Evolutionary conservation across 306 rosid genomes (phyloP).

Genomic region (Glycyrrhiza uralensis): DNA sequence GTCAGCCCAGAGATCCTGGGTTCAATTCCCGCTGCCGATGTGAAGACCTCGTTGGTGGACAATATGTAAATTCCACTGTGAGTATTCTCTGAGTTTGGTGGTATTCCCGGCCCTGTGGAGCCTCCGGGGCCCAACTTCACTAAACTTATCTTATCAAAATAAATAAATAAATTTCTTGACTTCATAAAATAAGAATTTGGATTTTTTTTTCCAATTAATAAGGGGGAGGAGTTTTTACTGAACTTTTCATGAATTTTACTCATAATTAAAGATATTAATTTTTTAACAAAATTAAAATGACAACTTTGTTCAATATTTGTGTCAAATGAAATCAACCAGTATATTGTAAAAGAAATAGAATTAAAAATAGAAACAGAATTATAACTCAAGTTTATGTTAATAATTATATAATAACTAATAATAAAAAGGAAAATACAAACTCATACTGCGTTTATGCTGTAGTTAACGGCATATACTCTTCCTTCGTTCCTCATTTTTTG

Average conservation of each 20-base stretch:
- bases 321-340: too few species aligned
- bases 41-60: too few species aligned
- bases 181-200: background rate
- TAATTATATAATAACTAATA: background rate
- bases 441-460: background rate
- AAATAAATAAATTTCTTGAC: background rate
- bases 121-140: too few species aligned
- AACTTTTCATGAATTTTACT: background rate
- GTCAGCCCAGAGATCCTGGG: too few species aligned
- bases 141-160: too few species aligned
- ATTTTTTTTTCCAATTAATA: background rate
- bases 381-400: background rate
- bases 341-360: background rate
- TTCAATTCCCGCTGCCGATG: too few species aligned
- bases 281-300: too few species aligned
- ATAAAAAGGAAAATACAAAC: background rate
- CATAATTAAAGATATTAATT: background rate
- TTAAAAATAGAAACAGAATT: too few species aligned
- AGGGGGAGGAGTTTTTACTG: background rate
- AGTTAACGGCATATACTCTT: slow-evolving; percentile 3
- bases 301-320: too few species aligned
- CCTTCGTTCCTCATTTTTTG: slow-evolving; percentile 2
- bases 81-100: too few species aligned
- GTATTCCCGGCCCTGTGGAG: too few species aligned
- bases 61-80: too few species aligned